A percentile compares a stretch with the other conserved stretches of the same genome.
phyloP scores from a whole-genome alignment of 257 asterid genomes.

The Lavandula angustifolia region DNA sequence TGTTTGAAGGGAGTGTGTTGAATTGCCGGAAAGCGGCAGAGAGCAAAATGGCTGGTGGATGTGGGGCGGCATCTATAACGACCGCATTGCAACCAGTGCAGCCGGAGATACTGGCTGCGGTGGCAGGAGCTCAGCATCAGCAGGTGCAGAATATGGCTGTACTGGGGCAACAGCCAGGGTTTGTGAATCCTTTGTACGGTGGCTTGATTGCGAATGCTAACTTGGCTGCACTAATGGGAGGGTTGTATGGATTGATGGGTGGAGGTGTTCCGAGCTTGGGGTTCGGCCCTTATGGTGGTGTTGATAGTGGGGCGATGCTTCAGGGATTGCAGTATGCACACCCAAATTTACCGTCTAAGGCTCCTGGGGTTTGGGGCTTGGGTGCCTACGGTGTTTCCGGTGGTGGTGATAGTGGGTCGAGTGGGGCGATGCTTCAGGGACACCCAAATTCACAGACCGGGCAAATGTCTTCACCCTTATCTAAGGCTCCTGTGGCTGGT shows the following conservation, averaged over 20 bases:
- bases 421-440: no score
- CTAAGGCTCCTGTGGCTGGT: constrained; percentile 39
- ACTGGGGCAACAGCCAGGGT: constrained; percentile 55
- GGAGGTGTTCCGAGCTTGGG: constrained; percentile 42
- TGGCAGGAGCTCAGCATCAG: constrained; percentile 62
- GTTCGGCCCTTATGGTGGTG: constrained; percentile 46
- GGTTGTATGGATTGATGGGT: constrained; percentile 61
- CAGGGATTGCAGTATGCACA: constrained; percentile 54
- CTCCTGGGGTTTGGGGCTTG: no score
- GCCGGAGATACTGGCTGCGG: constrained; percentile 60
- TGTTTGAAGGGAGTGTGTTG: constrained; percentile 73
- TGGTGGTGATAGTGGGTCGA: no score
- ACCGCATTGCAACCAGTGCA: constrained; percentile 64
- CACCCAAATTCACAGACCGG: no score
- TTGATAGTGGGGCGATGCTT: constrained; percentile 38
- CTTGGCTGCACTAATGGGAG: constrained; percentile 54
- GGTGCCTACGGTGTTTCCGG: no score
- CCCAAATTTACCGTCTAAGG: constrained; percentile 49
- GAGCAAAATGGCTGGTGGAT: constrained; percentile 40
- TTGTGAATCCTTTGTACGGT: constrained; percentile 52
- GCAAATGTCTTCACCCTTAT: constrained; percentile 43
- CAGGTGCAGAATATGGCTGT: constrained; percentile 59
- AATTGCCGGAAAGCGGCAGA: constrained; percentile 70
- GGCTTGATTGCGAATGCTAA: constrained; percentile 48
- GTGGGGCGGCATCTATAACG: constrained; percentile 85